Base-by-base conservation (phyloP, 345 rosid genomes). In the Corchorus olitorius region DNA sequence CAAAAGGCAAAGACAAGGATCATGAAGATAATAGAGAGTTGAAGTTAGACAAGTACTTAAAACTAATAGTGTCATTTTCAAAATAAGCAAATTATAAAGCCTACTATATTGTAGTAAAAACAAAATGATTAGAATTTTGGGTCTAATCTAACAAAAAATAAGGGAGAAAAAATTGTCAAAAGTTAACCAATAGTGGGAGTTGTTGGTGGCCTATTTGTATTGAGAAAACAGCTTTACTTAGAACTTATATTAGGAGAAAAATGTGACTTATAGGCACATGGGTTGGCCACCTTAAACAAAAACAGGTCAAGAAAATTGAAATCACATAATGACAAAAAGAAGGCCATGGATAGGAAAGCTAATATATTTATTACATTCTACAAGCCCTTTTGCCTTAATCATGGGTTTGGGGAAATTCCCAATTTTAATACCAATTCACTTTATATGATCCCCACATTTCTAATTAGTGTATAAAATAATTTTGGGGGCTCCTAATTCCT, bases 111-210 rank as follows among this genome's bases (percentile, higher is more conserved):
- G 45, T 17, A 20, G 33, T 11, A 52, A 27, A 64, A 45, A 68
- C 34, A 62, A 22, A 49, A 63, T 43, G 48, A 20, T 60, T 58
- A 61, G 55, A 56, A 66, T 67, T 20, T 35, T 43, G 8, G 72
- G 61, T 35, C 27, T 34, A 72, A 64, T 13, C 39, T 13, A 27
- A 75, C 15, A 22, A 65, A 16, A 72, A 74, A 78, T 1, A 66
- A 35, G 22, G 62, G 12, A 8, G 12, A 8, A 48, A 48, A 13
- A 41, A 60, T 75, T 49, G 80, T 81, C 85, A 82, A 82, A 78
- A 84, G 80, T 45, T 75, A 75, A 67, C 17, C 13, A 16, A 12
- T 45, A 59, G 83, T 82, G 81, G 86, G 86, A 80, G 79, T 79
- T 72, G 79, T 79, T 72, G 87, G 75, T 85, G 17, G 34, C 66